phyloP scores from a whole-genome alignment of 257 asterid species.

The Fraxinus anomala region DNA sequence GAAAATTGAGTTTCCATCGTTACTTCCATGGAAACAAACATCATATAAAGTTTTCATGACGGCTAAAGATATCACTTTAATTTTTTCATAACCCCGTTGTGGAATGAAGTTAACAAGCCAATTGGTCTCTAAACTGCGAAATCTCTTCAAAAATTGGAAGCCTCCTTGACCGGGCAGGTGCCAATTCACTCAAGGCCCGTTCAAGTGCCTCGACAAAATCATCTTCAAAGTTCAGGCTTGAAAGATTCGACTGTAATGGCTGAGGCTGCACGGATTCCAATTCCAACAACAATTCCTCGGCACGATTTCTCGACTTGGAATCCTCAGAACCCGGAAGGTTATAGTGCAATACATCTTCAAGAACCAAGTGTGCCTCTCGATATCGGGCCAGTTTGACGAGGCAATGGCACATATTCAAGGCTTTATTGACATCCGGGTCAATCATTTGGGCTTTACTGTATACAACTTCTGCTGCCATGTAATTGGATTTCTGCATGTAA shows the following conservation, averaged over 20 bases:
- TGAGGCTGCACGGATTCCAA: constrained; percentile 37
- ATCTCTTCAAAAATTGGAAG: constrained; percentile 86
- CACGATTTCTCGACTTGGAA: constrained; percentile 50
- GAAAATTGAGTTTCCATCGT: background rate
- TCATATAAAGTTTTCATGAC: background rate
- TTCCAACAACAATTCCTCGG: constrained; percentile 51
- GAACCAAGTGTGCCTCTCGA: constrained; percentile 57
- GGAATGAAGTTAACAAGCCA: constrained; percentile 57
- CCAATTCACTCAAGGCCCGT: constrained; percentile 55
- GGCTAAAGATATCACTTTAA: background rate
- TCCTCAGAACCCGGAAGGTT: constrained; percentile 68
- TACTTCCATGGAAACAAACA: background rate
- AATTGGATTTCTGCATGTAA: constrained; percentile 74
- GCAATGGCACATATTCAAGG: constrained; percentile 74
- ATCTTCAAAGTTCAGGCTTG: constrained; percentile 48
- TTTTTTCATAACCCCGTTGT: background rate
- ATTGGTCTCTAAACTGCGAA: constrained; percentile 68
- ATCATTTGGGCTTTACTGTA: constrained; percentile 88
- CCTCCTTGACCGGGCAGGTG: constrained; percentile 67
- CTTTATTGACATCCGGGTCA: constrained; percentile 81
- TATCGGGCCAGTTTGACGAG: constrained; percentile 59
- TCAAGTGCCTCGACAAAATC: constrained; percentile 61
- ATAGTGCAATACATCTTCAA: constrained; percentile 54
- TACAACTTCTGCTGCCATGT: constrained; percentile 74
- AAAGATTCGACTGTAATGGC: constrained; percentile 13